Evolutionary conservation across 1,284 basidiomycete species (phyloP), one percentile per base, ranked within the genome.

Genomic region (Ganoderma lucidum): DNA sequence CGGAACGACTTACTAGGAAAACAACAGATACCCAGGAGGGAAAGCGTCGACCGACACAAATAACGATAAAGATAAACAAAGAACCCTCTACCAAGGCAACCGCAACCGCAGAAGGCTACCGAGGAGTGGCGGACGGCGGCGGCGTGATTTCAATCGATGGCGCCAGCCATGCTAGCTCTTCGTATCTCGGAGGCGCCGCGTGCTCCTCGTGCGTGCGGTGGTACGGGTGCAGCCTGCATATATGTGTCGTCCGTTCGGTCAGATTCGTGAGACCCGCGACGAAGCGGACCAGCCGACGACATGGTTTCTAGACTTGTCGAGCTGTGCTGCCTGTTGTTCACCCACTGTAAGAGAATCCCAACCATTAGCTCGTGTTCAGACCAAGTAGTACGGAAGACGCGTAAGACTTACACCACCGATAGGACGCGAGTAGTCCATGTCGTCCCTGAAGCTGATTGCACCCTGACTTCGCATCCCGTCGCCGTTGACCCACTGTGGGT

Each of bases 381-480:
- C 30, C 15, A 37, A 48, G 19, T 8, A 10, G 45, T 0, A 35
- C 39, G 44, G 19, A 35, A n/a, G 10, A 65, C 48, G 51, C 41
- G 23, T 23, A 23, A 23, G 23, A 77, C 83, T 77, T 19, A 84
- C 83, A 53, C 80, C 83, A 44, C 79, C 80, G 32, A 84, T 84
- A 2, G 83, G 83, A 62, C 83, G 76, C 10, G 83, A 83, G 66
- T 84, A 84, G 64, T 84, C 83, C 71, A 83, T 79, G 63, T 85
- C 82, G 70, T 85, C 83, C 66, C 79, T 73, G 69, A 84, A 75
- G 70, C 84, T 85, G 44, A 80, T 68, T 55, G 78, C 76, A 28
- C 79, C 76, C 17, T 77, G 74, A 56, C 83, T 84, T 64, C 64
- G 66, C 63, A 80, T 81, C 15, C 79, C 79, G 0, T 68, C 71